Evolutionary conservation across 768 basidiomycete species (phyloP).

Genomic region (Rhodocollybia butyracea): DNA sequence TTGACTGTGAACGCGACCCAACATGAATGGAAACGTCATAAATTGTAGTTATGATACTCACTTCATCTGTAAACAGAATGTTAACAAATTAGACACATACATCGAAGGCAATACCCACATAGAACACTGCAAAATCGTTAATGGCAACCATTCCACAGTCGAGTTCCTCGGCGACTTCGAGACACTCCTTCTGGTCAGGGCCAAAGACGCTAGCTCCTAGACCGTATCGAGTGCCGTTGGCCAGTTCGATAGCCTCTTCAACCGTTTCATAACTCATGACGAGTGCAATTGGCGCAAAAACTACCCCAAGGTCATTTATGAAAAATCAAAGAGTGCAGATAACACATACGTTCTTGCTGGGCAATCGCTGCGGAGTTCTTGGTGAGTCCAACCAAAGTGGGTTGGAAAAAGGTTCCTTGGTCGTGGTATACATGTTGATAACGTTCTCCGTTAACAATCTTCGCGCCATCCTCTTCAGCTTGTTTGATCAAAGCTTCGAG

Average conservation of each 20-base stretch:
- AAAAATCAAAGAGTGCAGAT: not conserved
- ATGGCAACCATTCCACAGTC: slow-evolving; percentile 97
- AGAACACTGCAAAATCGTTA: slow-evolving; percentile 91
- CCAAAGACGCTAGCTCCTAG: slow-evolving; percentile 96
- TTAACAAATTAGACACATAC: not conserved
- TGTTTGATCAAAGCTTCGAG: slow-evolving; percentile 67
- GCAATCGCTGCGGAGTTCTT: slow-evolving; percentile 71
- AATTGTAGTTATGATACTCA: slow-evolving; percentile 30
- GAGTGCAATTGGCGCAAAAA: slow-evolving; percentile 91
- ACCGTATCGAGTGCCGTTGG: slow-evolving; percentile 85
- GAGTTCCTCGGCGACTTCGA: slow-evolving; percentile 75
- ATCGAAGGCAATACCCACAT: slow-evolving; percentile 44
- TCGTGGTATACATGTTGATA: slow-evolving; percentile 65
- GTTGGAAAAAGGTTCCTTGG: slow-evolving; percentile 79
- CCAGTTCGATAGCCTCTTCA: slow-evolving; percentile 83
- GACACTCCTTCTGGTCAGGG: slow-evolving; percentile 71
- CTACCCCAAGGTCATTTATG: slow-evolving; percentile 32
- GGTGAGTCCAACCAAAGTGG: slow-evolving; percentile 85
- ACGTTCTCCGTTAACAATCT: slow-evolving; percentile 54
- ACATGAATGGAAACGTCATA: slow-evolving; percentile 7
- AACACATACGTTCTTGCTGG: slow-evolving; percentile 66
- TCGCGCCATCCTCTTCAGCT: slow-evolving; percentile 69
- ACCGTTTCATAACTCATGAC: slow-evolving; percentile 82
- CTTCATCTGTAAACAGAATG: slow-evolving; percentile 52
- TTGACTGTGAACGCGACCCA: slow-evolving; percentile 47